Conservation (phyloP, 164 flowering plant genomes). For the Warburgia ugandensis region DNA sequence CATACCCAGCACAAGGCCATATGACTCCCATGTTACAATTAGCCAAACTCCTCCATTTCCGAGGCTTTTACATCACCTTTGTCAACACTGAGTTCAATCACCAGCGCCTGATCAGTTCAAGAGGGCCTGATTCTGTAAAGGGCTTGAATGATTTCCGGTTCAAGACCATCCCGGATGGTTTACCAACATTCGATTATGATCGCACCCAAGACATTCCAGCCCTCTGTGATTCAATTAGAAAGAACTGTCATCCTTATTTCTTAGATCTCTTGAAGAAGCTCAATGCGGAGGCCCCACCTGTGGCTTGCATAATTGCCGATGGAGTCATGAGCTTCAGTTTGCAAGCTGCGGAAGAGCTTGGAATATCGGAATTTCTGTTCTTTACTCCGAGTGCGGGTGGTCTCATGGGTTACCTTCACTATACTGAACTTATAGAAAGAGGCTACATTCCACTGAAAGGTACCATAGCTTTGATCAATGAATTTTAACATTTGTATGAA, state of each 20-base stretch:
- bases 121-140: constrained; percentile 8
- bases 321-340: constrained; percentile 9
- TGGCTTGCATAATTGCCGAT: constrained; percentile 8
- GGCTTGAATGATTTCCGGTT: constrained; percentile 26
- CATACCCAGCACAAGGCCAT: constrained; percentile 8
- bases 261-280: constrained; percentile 1
- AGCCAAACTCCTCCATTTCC: constrained; percentile 15
- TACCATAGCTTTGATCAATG: background rate
- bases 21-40: constrained; percentile 5
- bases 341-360: constrained; percentile 5
- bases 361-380: background rate
- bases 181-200: constrained; percentile 30
- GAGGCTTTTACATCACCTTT: constrained; percentile 25
- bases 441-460: constrained; percentile 12
- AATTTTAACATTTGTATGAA: background rate
- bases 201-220: constrained; percentile 30
- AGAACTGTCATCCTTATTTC: constrained; percentile 1
- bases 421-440: constrained; percentile 4
- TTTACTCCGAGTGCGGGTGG: constrained; percentile 9
- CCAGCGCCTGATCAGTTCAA: constrained; percentile 8
- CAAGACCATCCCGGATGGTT: constrained; percentile 30
- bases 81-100: constrained; percentile 18
- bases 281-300: background rate
- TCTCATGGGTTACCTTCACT: background rate
- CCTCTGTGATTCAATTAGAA: constrained; percentile 19